A percentile compares a stretch with the other conserved stretches of the same genome.
These are phyloP conservation scores for Cystobasidium pallidum DNA, from an alignment of 1,284 basidiomycete species.

Conservation along the genomic window DNA sequence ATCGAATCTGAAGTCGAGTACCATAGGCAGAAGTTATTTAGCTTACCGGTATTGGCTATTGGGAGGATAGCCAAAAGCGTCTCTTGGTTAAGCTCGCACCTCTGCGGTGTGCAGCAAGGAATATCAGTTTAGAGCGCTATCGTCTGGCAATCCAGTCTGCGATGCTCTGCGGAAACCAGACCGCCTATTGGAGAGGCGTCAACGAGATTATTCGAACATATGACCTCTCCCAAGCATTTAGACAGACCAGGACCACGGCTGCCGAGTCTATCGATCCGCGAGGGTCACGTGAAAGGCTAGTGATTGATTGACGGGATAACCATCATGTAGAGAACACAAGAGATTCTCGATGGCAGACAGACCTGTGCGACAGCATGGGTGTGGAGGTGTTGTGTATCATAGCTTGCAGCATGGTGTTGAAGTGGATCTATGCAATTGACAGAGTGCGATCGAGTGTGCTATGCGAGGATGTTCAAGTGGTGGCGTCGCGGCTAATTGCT, in stretches of 20 bases:
- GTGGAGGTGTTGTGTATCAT: too few relatives aligned
- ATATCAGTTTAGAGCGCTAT: background rate
- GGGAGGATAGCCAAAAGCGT: background rate
- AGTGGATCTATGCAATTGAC: too few relatives aligned
- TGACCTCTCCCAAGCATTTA: background rate
- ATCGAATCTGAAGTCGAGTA: background rate
- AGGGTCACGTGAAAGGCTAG: background rate
- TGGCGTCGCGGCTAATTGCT: background rate
- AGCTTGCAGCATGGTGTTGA: too few relatives aligned
- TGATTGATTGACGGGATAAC: background rate
- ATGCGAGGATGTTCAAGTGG: constrained; percentile 1
- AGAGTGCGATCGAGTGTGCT: background rate
- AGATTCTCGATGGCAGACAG: too few relatives aligned
- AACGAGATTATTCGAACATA: background rate
- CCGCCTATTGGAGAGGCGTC: background rate
- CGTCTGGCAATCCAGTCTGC: background rate
- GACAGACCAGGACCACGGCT: background rate
- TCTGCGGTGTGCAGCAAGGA: background rate
- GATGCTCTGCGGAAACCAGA: background rate
- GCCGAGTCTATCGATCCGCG: background rate
- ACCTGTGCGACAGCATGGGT: too few relatives aligned
- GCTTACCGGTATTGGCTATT: background rate
- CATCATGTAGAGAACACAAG: too few relatives aligned
- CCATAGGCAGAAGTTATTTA: background rate
- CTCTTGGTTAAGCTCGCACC: background rate